These are phyloP conservation scores for Globisporangium orthogonon DNA, from an alignment of 352 stramenopile genomes.

Conservation along the genomic window DNA sequence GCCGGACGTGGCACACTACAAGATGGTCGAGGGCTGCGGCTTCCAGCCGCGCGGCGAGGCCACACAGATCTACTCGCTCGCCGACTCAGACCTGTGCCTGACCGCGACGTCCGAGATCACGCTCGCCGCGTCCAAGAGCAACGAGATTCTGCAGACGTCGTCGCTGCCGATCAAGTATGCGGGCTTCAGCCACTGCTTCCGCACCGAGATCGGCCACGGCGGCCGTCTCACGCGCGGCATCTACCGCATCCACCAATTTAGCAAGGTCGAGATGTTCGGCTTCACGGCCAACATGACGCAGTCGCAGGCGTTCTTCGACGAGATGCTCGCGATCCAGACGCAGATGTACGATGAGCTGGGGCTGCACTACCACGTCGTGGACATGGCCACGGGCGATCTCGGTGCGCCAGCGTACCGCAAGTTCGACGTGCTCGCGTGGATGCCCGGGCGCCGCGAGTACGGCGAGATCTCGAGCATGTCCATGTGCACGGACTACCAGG, in stretches of 20 bases:
- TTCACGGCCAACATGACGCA: constrained; percentile 70
- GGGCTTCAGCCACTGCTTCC: constrained; percentile 86
- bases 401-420: constrained; percentile 81
- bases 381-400: constrained; percentile 83
- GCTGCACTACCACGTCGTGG: constrained; percentile 71
- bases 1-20: constrained; percentile 78
- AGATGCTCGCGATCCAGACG: constrained; percentile 76
- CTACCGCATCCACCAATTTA: constrained; percentile 89
- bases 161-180: constrained; percentile 69
- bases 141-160: constrained; percentile 50
- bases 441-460: constrained; percentile 73
- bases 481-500: constrained; percentile 90
- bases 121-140: constrained; percentile 71
- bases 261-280: constrained; percentile 88
- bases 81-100: constrained; percentile 79
- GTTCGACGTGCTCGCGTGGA: constrained; percentile 84
- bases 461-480: constrained; percentile 83
- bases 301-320: constrained; percentile 61
- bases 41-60: constrained; percentile 84
- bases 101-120: constrained; percentile 84
- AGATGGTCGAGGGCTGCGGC: constrained; percentile 77
- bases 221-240: constrained; percentile 70
- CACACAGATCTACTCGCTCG: constrained; percentile 85
- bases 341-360: constrained; percentile 73
- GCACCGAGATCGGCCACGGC: constrained; percentile 78